Conservation (phyloP, 2,329 filamentous ascomycete species). For the Ilyonectria robusta region DNA sequence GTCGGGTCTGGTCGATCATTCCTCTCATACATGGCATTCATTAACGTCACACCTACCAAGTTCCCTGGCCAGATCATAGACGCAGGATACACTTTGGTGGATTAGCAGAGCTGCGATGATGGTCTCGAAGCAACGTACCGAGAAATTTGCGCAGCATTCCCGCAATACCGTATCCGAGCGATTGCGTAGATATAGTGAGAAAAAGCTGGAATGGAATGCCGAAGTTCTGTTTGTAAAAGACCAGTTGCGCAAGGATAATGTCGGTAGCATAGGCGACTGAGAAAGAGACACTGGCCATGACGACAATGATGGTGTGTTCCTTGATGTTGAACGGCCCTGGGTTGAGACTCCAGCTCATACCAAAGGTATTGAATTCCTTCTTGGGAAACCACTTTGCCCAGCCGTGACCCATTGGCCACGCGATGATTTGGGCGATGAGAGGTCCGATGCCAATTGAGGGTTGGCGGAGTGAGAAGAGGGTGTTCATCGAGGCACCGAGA, state of each 20-base stretch:
- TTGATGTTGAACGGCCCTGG: conserved; percentile 80
- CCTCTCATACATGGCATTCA: conserved; percentile 80
- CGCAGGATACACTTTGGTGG: conserved; percentile 68
- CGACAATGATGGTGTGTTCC: conserved; percentile 77
- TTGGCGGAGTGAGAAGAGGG: conserved; percentile 73
- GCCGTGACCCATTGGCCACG: conserved; percentile 73
- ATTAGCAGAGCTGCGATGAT: conserved; percentile 24
- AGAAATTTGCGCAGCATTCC: conserved; percentile 77
- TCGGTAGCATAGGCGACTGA: conserved; percentile 81
- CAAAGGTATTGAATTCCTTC: conserved; percentile 65
- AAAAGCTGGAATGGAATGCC: conserved; percentile 77
- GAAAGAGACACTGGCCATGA: conserved; percentile 81
- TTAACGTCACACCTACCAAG: conserved; percentile 75
- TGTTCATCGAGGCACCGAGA: conserved; percentile 73
- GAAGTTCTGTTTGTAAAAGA: conserved; percentile 81
- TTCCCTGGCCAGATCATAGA: conserved; percentile 83
- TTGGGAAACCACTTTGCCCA: conserved; percentile 72
- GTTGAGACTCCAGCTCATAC: conserved; percentile 71
- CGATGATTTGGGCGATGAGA: conserved; percentile 74
- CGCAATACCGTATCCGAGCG: conserved; percentile 78
- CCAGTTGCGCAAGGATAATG: conserved; percentile 78
- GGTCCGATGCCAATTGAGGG: conserved; percentile 73
- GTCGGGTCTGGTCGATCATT: conserved; percentile 64
- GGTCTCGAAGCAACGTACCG: conserved; percentile 54
- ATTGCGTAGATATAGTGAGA: conserved; percentile 77